Evolutionary conservation across 164 flowering plant species (phyloP), one percentile per base, ranked within the genome.

Genomic region (Piper longum): DNA sequence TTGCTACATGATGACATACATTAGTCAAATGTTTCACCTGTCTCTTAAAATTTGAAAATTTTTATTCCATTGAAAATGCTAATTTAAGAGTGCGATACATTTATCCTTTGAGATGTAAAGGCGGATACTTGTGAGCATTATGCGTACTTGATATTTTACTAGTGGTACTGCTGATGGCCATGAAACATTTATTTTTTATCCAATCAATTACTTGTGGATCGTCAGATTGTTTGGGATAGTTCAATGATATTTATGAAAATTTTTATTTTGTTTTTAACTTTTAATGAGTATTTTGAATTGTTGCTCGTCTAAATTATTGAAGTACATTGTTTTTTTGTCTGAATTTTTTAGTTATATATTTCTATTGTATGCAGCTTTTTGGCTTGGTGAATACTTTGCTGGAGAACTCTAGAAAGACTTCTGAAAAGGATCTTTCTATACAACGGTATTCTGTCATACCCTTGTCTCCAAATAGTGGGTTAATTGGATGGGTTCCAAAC

Each of bases 401-500:
- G 58, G 90, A 78, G 72, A 95, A 95, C 74, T 87, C 96, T 8
- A 75, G 90, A 70, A 91, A 87, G 74, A 95, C 98, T 51, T 52
- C 76, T 39, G 99, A 91, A 66, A 95, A 95, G 70, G 96, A 95
- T 82, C 82, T 91, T 17, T 86, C 98, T 13, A 95, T 95, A 68
- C 84, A 89, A 73, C 76, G 99, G 71, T 95, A 95, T 77, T 43
- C 68, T 61, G 99, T 95, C 61, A 91, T 95, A 65, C 99, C 99
- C 52, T 76, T 95, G 66, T 85, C 99, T 69, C 96, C 98, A 57
- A 95, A 95, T 66, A 95, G 95, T 81, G 99, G 99, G 66, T 75
- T 95, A 41, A 91, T 95, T 65, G 99, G 76, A 66, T 95, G 99
- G 99, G 99, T 91, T 63, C 96, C 99, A 54, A 66, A 89, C 61